Evolutionary conservation across 2,329 filamentous ascomycete species (phyloP).

Genomic region (Monilinia laxa): DNA sequence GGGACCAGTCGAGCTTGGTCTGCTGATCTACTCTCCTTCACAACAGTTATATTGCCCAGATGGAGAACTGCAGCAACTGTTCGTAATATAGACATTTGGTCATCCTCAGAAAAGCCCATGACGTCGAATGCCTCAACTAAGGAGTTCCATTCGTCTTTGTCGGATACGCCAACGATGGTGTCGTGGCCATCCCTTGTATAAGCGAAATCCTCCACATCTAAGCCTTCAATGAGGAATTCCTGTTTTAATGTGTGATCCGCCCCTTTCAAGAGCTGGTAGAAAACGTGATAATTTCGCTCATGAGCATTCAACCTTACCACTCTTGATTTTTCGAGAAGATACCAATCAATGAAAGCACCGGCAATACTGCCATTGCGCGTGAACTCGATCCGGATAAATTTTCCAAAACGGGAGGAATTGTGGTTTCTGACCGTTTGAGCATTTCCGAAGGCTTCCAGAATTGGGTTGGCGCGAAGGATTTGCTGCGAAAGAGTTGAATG

Average conservation of each 20-base stretch:
- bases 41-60: slow-evolving; percentile 84
- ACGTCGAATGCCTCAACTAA: slow-evolving; percentile 90
- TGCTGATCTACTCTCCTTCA: slow-evolving; percentile 84
- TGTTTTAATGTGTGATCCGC: slow-evolving; percentile 71
- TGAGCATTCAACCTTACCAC: slow-evolving; percentile 85
- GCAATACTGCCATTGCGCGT: slow-evolving; percentile 83
- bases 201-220: slow-evolving; percentile 81
- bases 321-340: slow-evolving; percentile 94
- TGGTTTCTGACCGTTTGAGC: slow-evolving; percentile 97
- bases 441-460: slow-evolving; percentile 96
- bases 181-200: slow-evolving; percentile 93
- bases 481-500: slow-evolving; percentile 92
- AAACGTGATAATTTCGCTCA: slow-evolving; percentile 95
- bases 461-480: slow-evolving; percentile 93
- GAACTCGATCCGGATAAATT: slow-evolving; percentile 98
- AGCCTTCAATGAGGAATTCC: slow-evolving; percentile 71
- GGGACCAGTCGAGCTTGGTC: slow-evolving; percentile 84
- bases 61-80: slow-evolving; percentile 92
- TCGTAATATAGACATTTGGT: slow-evolving; percentile 78
- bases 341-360: slow-evolving; percentile 98
- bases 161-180: slow-evolving; percentile 84
- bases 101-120: slow-evolving; percentile 87
- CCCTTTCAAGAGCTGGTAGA: slow-evolving; percentile 91
- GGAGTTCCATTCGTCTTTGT: slow-evolving; percentile 83
- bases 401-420: slow-evolving; percentile 97